phyloP scores from a whole-genome alignment of 1,284 basidiomycete genomes.

The Serendipita sp. region DNA sequence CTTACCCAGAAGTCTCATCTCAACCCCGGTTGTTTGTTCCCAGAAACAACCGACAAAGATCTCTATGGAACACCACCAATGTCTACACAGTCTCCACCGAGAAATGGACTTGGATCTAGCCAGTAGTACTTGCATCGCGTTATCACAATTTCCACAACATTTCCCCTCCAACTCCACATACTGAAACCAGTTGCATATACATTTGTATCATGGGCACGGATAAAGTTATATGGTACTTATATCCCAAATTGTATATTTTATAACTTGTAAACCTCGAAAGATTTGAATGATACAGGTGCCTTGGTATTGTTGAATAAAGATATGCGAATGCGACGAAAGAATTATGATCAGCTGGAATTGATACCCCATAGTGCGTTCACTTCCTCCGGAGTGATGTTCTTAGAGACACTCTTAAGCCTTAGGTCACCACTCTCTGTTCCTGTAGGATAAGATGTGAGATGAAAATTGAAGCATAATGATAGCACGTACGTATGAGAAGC shows the following conservation, averaged over 20 bases:
- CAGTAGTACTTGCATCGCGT: neutral
- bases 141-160: too few relatives aligned
- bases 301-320: too few relatives aligned
- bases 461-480: neutral
- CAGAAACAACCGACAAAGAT: neutral
- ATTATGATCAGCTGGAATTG: neutral
- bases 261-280: too few relatives aligned
- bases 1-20: neutral
- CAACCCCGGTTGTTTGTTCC: neutral
- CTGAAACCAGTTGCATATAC: neutral
- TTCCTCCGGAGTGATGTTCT: neutral
- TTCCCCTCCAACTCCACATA: too few relatives aligned
- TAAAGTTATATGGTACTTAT: too few relatives aligned
- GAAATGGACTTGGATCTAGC: neutral
- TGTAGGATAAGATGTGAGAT: neutral
- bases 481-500: neutral
- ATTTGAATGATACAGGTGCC: too few relatives aligned
- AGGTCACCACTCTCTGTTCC: slow-evolving; percentile 1
- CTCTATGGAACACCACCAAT: neutral
- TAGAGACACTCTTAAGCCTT: neutral
- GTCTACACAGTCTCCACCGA: neutral
- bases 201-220: neutral
- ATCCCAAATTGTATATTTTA: too few relatives aligned
- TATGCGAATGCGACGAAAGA: too few relatives aligned
- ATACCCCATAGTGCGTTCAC: neutral